Evolutionary conservation across 345 rosid species (phyloP).

Genomic region (Psidium guajava): DNA sequence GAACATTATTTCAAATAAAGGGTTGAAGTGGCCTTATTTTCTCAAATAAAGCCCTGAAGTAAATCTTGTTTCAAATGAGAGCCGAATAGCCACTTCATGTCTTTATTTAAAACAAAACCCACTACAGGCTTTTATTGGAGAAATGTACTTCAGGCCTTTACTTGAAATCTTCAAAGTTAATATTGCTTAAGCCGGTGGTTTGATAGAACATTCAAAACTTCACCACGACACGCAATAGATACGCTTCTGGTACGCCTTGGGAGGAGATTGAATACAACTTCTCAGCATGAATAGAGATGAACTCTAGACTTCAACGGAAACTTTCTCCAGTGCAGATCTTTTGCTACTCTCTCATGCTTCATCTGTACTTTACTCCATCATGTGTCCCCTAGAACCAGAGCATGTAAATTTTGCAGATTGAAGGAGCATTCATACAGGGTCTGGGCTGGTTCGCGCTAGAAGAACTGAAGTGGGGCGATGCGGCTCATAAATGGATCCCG

Average conservation of each 20-base stretch:
- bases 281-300: background rate
- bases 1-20: too few relatives aligned
- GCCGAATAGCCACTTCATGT: too few relatives aligned
- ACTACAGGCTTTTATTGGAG: too few relatives aligned
- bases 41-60: too few relatives aligned
- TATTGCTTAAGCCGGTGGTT: too few relatives aligned
- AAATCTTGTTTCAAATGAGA: too few relatives aligned
- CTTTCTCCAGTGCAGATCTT: background rate
- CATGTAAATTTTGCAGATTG: constrained; percentile 37
- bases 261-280: background rate
- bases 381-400: background rate
- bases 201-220: background rate
- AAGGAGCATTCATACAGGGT: constrained; percentile 93
- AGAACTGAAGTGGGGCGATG: constrained; percentile 91
- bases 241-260: background rate
- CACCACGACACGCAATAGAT: background rate
- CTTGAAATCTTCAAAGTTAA: too few relatives aligned
- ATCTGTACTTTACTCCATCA: too few relatives aligned
- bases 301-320: background rate
- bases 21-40: too few relatives aligned
- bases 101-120: too few relatives aligned
- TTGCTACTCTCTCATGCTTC: background rate
- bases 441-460: constrained; percentile 89
- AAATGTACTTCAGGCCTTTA: too few relatives aligned
- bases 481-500: constrained; percentile 69